Base-by-base conservation (phyloP, 805 yeast species). In the Ogataea pini region DNA sequence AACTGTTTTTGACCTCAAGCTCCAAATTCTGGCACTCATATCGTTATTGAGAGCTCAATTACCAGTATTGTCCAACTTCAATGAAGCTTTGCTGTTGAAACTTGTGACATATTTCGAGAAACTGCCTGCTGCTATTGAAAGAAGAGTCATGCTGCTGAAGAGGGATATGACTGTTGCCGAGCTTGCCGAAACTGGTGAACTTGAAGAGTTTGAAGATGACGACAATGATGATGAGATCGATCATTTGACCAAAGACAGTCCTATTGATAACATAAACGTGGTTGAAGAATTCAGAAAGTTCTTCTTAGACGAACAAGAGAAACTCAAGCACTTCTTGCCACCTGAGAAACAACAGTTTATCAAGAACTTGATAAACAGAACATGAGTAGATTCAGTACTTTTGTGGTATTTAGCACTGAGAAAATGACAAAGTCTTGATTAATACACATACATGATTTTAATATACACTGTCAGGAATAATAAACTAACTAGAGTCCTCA, bases 1-100 rank as follows among this genome's bases (percentile, higher is more conserved):
- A 47, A 78, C 82, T 50, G 83, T 78, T 17, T 78, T 77, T 53
- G 83, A 82, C 22, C 70, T 80, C 52, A 79, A 79, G 56, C 62
- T 79, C 38, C 81, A 79, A 61, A 73, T 76, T 5, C 61, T 79
- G 58, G 73, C 80, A 0, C 60, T 76, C 37, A 64, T 75, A 33
- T 56, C 77, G 2, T 58, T 77, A 16, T 51, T 76, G 14, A 58
- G 68, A 12, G 70, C 68, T 6, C 66, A 69, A 71, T 70, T 52
- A 14, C 54, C 55, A 19, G 45, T 34, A 2, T 34, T 54, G n/a
- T 47, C 51, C 56, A 70, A 50, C 57, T 69, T 31, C 32, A 51
- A 47, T 27, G 49, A 55, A n/a, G 42, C 44, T 2, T 36, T 65
- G 17, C 36, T 62, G 31, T 71, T 68, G 46, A 67, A 74, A 52